These are phyloP conservation scores for Kwoniella shandongensis DNA, from an alignment of 768 basidiomycete species.

Conservation along the genomic window DNA sequence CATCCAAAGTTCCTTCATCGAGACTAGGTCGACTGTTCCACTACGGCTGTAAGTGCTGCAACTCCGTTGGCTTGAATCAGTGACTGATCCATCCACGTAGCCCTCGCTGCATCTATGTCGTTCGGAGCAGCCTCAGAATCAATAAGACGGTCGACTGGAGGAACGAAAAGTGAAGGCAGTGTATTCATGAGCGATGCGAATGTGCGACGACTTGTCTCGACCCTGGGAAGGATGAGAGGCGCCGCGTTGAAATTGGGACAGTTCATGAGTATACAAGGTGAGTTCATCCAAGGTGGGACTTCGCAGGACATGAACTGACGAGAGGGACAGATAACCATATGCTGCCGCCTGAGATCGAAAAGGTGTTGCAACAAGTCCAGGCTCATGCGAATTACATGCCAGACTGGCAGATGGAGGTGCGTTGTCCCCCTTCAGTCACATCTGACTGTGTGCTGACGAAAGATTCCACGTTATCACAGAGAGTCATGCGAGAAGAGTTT, in stretches of 20 bases:
- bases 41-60: slow-evolving; percentile 70
- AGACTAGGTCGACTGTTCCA: slow-evolving; percentile 85
- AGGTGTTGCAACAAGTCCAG: slow-evolving; percentile 85
- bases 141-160: slow-evolving; percentile 64
- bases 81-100: slow-evolving; percentile 55
- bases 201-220: slow-evolving; percentile 80
- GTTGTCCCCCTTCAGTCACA: too few species aligned
- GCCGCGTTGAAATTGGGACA: slow-evolving; percentile 96
- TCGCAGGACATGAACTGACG: neutral
- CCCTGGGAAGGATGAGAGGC: slow-evolving; percentile 92
- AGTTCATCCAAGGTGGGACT: slow-evolving; percentile 7
- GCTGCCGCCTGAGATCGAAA: slow-evolving; percentile 81
- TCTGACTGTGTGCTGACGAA: neutral
- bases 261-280: slow-evolving; percentile 94
- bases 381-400: slow-evolving; percentile 99
- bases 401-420: slow-evolving; percentile 95
- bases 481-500: slow-evolving; percentile 69
- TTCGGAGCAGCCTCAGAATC: slow-evolving; percentile 88
- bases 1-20: slow-evolving; percentile 88
- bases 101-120: slow-evolving; percentile 82
- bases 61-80: neutral
- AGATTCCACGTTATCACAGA: slow-evolving; percentile 55
- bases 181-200: slow-evolving; percentile 90
- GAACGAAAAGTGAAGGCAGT: slow-evolving; percentile 52
- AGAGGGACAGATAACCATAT: slow-evolving; percentile 72